Evolutionary conservation across 2,329 filamentous ascomycete genomes (phyloP).

Genomic region (Fusarium sp.): DNA sequence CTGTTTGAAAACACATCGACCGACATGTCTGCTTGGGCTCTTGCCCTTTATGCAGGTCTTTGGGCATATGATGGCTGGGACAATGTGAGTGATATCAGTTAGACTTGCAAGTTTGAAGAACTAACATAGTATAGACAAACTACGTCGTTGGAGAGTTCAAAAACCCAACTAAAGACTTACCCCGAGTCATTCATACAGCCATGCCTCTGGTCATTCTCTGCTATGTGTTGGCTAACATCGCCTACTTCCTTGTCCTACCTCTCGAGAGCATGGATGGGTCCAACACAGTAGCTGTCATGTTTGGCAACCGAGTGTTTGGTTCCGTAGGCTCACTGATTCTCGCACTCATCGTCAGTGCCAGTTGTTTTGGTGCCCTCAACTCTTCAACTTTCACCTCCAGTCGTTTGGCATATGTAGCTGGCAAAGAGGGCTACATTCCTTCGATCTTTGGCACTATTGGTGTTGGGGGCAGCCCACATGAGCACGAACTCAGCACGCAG

Average conservation of each 20-base stretch:
- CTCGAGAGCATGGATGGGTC: conserved; percentile 81
- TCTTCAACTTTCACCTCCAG: conserved; percentile 94
- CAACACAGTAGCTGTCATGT: conserved; percentile 96
- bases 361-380: conserved; percentile 94
- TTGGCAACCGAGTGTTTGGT: conserved; percentile 91
- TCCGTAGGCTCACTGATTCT: conserved; percentile 83
- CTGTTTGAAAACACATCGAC: conserved; percentile 91
- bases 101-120: neutral
- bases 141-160: conserved; percentile 98
- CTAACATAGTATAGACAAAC: conserved; percentile 75
- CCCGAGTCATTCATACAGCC: conserved; percentile 93
- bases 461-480: conserved; percentile 62
- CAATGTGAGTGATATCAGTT: conserved; percentile 72
- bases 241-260: conserved; percentile 95
- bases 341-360: conserved; percentile 88
- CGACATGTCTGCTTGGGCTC: conserved; percentile 87
- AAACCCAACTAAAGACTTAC: conserved; percentile 88
- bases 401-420: conserved; percentile 91
- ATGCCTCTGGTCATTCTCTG: conserved; percentile 93
- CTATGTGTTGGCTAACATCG: conserved; percentile 90
- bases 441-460: conserved; percentile 86
- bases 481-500: conserved; percentile 56
- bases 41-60: conserved; percentile 92
- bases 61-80: conserved; percentile 99
- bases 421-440: conserved; percentile 94